These are phyloP conservation scores for Phialocephala subalpina DNA, from an alignment of 2,329 filamentous ascomycete genomes.

Conservation along the genomic window DNA sequence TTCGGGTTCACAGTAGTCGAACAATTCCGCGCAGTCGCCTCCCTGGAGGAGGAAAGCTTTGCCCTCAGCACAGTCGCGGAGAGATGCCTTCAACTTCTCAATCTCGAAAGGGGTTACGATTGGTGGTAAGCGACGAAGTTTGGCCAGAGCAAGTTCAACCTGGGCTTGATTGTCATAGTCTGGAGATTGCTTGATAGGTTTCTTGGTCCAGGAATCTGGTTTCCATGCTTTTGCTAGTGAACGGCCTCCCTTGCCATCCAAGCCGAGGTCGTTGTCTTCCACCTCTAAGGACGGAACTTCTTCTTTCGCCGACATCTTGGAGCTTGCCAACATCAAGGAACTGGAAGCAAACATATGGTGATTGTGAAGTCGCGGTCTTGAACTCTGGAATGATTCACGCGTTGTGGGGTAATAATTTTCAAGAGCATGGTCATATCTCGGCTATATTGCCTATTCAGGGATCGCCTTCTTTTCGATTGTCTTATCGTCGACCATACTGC, in stretches of 20 bases:
- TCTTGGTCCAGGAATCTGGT: constrained; percentile 76
- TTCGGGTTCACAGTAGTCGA: constrained; percentile 90
- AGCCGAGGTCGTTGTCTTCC: not conserved
- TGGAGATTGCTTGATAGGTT: constrained; percentile 81
- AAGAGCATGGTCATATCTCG: not conserved
- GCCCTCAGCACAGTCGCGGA: constrained; percentile 87
- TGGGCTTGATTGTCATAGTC: constrained; percentile 69
- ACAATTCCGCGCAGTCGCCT: constrained; percentile 96
- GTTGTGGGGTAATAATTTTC: not conserved
- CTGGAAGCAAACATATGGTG: not conserved
- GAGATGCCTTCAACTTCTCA: constrained; percentile 75
- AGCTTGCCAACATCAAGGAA: not conserved
- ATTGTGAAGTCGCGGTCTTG: not conserved
- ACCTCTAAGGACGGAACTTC: not conserved
- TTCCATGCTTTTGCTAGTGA: constrained; percentile 52
- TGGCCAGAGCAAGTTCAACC: constrained; percentile 65
- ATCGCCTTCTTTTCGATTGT: not conserved
- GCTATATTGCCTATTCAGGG: not conserved
- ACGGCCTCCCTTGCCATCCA: not conserved
- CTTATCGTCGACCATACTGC: not conserved
- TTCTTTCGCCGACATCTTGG: not conserved
- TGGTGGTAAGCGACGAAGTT: constrained; percentile 76
- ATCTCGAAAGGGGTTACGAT: constrained; percentile 86
- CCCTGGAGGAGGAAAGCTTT: constrained; percentile 95
- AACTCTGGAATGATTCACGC: not conserved